Conservation (phyloP, 495 filamentous ascomycete species). For the Penicillium chermesinum region DNA sequence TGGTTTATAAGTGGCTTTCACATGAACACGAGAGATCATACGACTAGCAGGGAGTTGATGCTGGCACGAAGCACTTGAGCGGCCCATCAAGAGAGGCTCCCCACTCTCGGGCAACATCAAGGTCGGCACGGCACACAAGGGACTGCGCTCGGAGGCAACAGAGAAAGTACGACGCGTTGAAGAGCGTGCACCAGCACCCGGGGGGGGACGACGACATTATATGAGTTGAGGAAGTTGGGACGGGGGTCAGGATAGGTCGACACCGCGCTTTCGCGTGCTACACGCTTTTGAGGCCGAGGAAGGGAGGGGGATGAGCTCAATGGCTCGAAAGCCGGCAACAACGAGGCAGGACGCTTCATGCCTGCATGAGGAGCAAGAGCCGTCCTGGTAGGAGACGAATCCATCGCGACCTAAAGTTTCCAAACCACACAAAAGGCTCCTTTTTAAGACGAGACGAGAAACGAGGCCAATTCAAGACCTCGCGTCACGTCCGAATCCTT, state of each 20-base stretch:
- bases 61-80: constrained; percentile 87
- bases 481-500: constrained; percentile 25
- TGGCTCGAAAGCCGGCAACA: constrained; percentile 92
- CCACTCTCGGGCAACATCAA: constrained; percentile 79
- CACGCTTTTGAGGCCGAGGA: constrained; percentile 67
- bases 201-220: constrained; percentile 86
- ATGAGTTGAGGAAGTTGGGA: constrained; percentile 88
- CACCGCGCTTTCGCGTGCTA: constrained; percentile 51
- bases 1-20: constrained; percentile 78
- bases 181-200: constrained; percentile 31
- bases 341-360: constrained; percentile 71
- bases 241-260: constrained; percentile 72
- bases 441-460: constrained; percentile 8
- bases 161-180: constrained; percentile 56
- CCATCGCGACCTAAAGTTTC: constrained; percentile 28
- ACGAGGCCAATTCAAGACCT: constrained; percentile 20
- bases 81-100: constrained; percentile 76
- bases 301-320: constrained; percentile 81
- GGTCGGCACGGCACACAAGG: constrained; percentile 73
- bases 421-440: constrained; percentile 12
- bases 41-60: constrained; percentile 88
- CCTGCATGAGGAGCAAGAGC: constrained; percentile 48
- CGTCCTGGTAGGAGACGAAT: constrained; percentile 41
- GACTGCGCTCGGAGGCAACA: constrained; percentile 73
- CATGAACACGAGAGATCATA: constrained; percentile 86